Base-by-base conservation (phyloP, 805 yeast species). In the Schwanniomyces yamadae region DNA sequence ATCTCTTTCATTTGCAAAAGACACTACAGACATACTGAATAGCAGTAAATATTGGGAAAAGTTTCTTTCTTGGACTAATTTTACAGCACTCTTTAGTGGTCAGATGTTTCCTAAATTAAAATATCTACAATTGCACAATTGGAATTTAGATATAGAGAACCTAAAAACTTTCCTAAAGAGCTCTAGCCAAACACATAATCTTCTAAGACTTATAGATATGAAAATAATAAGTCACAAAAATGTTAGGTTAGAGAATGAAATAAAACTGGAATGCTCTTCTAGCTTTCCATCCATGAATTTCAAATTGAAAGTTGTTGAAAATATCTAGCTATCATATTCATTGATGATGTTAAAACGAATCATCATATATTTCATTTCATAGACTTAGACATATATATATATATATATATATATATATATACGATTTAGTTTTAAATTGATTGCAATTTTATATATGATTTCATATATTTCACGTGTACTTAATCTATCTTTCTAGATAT, bases 51-150 rank as follows among this genome's bases (percentile, higher is more conserved):
- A 23, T 21, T 21, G 29, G 23, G 34, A 35, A 23, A 35, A 35
- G 10, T 25, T 29, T 11, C 17, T 35, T 19, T 35, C 33, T 24
- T 25, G 19, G 18, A 31, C 19, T 13, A 23, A 21, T 15, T 35
- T 35, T 22, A 24, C 31, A 11, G 30, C 29, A 27, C 30, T 35
- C 22, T 28, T 35, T 20, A 29, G 20, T 20, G 27, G 22, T 23
- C 20, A 23, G 29, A 35, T 37, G 13, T 57, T 50, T 27, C 46
- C 51, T 4, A 39, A 42, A 8, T 37, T 59, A 9, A 33, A 36
- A 13, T 28, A 17, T 7, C 39, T 60, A 12, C 21, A 20, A 3
- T 35, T 59, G 7, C 35, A 36, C 24, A 62, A 63, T 20, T 59
- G 62, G 62, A 34, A 37, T 21, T 14, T 42, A 9, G 46, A 54